Evolutionary conservation across 495 filamentous ascomycete genomes (phyloP).

Genomic region (Glarea lozoyensis): DNA sequence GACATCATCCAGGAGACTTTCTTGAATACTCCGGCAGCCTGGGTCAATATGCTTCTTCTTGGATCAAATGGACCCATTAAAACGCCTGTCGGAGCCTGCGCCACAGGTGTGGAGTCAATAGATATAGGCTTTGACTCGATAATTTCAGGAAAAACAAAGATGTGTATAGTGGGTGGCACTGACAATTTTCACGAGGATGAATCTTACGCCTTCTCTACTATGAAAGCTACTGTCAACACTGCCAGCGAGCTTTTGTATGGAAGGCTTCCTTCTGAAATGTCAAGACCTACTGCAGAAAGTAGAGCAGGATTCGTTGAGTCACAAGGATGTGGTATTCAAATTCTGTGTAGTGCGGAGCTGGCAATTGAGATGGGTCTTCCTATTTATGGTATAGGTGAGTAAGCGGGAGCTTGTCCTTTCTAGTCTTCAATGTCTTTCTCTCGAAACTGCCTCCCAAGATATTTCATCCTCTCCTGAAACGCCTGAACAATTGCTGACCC

Average conservation of each 20-base stretch:
- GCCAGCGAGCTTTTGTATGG: conserved; percentile 88
- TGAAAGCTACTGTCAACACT: conserved; percentile 95
- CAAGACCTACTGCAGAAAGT: conserved; percentile 88
- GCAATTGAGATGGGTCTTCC: conserved; percentile 98
- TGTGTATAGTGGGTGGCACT: conserved; percentile 94
- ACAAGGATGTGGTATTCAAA: conserved; percentile 90
- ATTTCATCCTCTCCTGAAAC: too few relatives aligned
- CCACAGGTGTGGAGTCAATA: conserved; percentile 90
- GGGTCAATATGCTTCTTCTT: conserved; percentile 96
- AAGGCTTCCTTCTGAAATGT: conserved; percentile 92
- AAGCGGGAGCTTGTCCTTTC: too few relatives aligned
- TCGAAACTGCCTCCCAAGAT: too few relatives aligned
- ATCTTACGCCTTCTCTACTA: conserved; percentile 97
- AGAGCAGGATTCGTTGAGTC: conserved; percentile 98
- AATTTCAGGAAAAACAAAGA: conserved; percentile 86
- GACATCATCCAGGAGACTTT: conserved; percentile 98
- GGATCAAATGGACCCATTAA: conserved; percentile 96
- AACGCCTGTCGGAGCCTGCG: conserved; percentile 94
- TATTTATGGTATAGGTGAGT: conserved; percentile 88
- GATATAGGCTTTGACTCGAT: conserved; percentile 96
- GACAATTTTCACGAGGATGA: conserved; percentile 98
- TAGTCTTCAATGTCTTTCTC: too few relatives aligned
- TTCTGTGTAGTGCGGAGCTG: conserved; percentile 91
- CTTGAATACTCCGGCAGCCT: conserved; percentile 97
- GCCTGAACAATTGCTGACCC: too few relatives aligned